phyloP scores from a whole-genome alignment of 2,329 filamentous ascomycete genomes.

The Pseudogymnoascus verrucosus region DNA sequence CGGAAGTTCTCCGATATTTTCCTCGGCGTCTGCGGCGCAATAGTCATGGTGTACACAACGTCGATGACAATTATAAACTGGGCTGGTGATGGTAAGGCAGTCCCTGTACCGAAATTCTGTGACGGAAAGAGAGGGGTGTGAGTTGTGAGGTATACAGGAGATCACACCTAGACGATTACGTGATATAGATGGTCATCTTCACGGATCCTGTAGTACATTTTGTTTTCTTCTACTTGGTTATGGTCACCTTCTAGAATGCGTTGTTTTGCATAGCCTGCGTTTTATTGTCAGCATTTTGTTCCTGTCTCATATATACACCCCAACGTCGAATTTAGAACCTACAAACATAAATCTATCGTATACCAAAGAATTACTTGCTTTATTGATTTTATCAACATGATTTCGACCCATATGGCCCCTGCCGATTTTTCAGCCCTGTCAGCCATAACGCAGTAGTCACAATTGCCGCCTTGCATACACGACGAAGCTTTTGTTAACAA shows the following conservation, averaged over 20 bases:
- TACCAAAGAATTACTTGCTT: background rate
- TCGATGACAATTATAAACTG: constrained; percentile 79
- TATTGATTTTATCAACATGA: background rate
- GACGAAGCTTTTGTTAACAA: background rate
- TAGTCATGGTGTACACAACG: constrained; percentile 91
- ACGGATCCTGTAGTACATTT: background rate
- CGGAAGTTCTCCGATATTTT: constrained; percentile 65
- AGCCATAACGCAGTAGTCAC: background rate
- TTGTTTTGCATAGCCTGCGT: constrained; percentile 9
- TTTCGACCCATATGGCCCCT: background rate
- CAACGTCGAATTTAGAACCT: background rate
- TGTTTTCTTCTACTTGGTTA: background rate
- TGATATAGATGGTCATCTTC: background rate
- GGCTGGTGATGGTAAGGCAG: constrained; percentile 49
- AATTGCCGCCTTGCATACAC: background rate
- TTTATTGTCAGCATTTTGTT: constrained; percentile 1
- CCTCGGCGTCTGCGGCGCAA: constrained; percentile 72
- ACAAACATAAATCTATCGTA: background rate
- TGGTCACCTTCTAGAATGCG: background rate
- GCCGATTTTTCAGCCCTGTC: background rate
- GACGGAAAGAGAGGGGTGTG: constrained; percentile 30
- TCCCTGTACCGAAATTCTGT: constrained; percentile 54
- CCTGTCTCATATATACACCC: background rate
- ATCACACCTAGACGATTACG: background rate
- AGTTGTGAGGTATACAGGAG: background rate